Percentiles rank a stretch among this genome's conserved stretches.
phyloP scores from a whole-genome alignment of 2,329 filamentous ascomycete genomes.

The Curvularia sp. region DNA sequence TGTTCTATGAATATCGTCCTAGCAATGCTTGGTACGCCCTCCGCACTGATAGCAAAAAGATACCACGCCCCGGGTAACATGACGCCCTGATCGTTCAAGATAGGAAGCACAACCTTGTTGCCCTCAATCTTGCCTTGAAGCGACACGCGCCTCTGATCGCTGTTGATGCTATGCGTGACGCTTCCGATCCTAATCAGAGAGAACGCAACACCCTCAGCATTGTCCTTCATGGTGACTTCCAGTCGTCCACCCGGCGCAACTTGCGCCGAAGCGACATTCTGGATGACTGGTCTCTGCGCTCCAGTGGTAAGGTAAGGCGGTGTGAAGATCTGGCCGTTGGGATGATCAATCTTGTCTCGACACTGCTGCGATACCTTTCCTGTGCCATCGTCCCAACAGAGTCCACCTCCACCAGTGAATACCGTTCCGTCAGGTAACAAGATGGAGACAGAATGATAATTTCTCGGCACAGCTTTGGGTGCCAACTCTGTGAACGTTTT shows the following conservation, averaged over 20 bases:
- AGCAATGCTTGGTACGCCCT: conserved; percentile 29
- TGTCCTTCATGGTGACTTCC: conserved; percentile 19
- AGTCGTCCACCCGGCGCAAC: conserved; percentile 24
- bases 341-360: conserved; percentile 55
- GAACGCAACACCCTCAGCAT: conserved; percentile 19
- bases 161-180: conserved; percentile 35
- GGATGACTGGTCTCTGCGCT: conserved; percentile 24
- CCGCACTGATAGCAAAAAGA: conserved; percentile 26
- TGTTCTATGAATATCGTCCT: conserved; percentile 21
- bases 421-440: conserved; percentile 32
- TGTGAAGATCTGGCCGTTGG: conserved; percentile 61
- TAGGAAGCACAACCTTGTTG: conserved; percentile 14
- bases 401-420: conserved; percentile 32
- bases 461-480: conserved; percentile 24
- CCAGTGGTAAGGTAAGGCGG: conserved; percentile 61
- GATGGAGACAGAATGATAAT: conserved; percentile 35
- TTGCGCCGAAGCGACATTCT: conserved; percentile 6
- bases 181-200: conserved; percentile 32
- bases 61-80: conserved; percentile 30
- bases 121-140: conserved; percentile 14
- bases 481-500: conserved; percentile 28
- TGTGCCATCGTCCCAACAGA: conserved; percentile 26
- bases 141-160: conserved; percentile 30
- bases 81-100: conserved; percentile 23
- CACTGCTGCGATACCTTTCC: conserved; percentile 49